Base-by-base conservation (phyloP, 2,329 filamentous ascomycete genomes). In the Cercospora zeina region DNA sequence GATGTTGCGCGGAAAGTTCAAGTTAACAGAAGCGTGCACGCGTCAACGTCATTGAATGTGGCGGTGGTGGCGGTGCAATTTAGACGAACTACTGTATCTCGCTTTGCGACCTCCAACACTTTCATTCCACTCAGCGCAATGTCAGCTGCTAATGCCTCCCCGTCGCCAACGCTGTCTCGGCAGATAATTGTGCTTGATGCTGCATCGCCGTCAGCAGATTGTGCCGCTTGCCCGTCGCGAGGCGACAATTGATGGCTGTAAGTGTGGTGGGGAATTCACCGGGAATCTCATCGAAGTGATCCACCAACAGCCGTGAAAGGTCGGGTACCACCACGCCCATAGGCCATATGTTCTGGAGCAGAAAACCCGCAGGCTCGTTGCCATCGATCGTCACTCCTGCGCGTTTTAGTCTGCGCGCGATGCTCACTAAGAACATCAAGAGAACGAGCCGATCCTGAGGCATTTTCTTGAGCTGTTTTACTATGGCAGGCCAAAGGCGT, bases 341-440 rank as follows among this genome's bases (percentile, higher is more conserved):
- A 27, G 65, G 65, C 37, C 59, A 67, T 37, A 67, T n/a, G 10
- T 45, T 42, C 16, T 54, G 47, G 6, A 67, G 57, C n/a, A 65
- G 51, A 42, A 56, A 65, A 1, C 51, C 50, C 11, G 63, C 61
- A 5, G 65, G 59, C 34, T 62, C 58, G 7, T 54, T 24, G 14
- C 58, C 63, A 54, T 65, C 59, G 19, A 67, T 62, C 19, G 61
- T 57, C 16, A 65, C 33, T 6, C 39, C 53, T 24, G 56, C 34
- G 9, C 47, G 55, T 27, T 63, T 55, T 10, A 67, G 54, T 27
- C 55, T 58, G 34, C 61, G 60, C 19, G 65, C 62, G 27, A 67
- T 45, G 14, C 58, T 37, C 8, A 62, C 59, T 11, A 64, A 49
- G 61, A 67, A 67, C 61, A 67, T 67, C 16, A 67, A 53, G 11